A percentile compares a stretch with the other conserved stretches of the same genome.
Evolutionary conservation across 768 basidiomycete genomes (phyloP).

Genomic region (Xerocomellus intermedius): DNA sequence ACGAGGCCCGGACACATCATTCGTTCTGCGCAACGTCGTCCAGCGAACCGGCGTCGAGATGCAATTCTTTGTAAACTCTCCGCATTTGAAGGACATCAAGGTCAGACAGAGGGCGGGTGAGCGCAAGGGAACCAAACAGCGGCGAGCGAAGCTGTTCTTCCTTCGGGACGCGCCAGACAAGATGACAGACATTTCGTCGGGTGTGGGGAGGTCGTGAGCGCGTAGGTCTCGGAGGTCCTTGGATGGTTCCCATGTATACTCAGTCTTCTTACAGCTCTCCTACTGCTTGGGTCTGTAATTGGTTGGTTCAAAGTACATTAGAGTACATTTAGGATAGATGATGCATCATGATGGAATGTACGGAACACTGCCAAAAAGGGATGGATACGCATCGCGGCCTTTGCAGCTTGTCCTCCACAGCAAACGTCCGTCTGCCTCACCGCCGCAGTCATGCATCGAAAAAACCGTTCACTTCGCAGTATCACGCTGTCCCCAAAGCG

Average conservation of each 20-base stretch:
- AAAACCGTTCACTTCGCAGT: conserved; percentile 55
- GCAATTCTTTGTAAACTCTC: conserved; percentile 85
- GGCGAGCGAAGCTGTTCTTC: conserved; percentile 82
- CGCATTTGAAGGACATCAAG: conserved; percentile 84
- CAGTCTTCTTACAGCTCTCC: conserved; percentile 5
- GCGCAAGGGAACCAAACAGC: conserved; percentile 50
- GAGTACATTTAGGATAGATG: conserved; percentile 10
- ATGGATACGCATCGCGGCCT: conserved; percentile 3
- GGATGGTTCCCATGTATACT: conserved; percentile 1
- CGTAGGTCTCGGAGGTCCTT: conserved; percentile 9
- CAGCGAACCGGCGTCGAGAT: conserved; percentile 92
- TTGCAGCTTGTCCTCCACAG: conserved; percentile 16
- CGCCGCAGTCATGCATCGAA: conserved; percentile 42
- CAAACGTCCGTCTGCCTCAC: conserved; percentile 12
- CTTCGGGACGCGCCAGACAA: conserved; percentile 79
- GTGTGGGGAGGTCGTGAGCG: conserved; percentile 31
- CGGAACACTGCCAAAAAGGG: conserved; percentile 17
- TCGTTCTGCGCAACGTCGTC: conserved; percentile 85
- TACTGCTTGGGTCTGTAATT: not conserved
- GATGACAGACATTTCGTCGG: conserved; percentile 72
- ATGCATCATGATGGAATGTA: not conserved
- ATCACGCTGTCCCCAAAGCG: conserved; percentile 48
- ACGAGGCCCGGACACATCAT: conserved; percentile 84
- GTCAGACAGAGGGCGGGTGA: conserved; percentile 60
- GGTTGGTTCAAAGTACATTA: not conserved